Evolutionary conservation across 1,284 basidiomycete species (phyloP), one percentile per base, ranked within the genome.

Genomic region (Cryptococcus sp.): DNA sequence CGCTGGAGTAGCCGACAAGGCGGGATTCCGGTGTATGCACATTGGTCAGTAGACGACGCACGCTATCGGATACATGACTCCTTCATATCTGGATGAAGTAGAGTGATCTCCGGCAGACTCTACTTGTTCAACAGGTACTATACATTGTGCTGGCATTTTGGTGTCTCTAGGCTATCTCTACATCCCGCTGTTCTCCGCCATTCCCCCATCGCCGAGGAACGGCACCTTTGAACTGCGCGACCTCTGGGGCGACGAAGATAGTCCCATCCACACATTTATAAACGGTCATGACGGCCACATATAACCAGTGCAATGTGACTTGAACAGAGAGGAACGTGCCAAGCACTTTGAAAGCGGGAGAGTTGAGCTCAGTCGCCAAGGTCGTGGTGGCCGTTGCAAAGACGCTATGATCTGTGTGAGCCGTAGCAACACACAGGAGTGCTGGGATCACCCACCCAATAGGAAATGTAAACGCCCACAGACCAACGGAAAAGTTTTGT

Each of bases 241-340:
- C 19, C 50, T 72, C 73, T 0, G 81, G 78, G 5, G 81, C 76
- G 37, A 81, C 79, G 59, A 84, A 85, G 5, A 85, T 80, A 2
- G 69, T 67, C 7, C 82, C 80, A 37, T 79, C 74, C 25, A 73
- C 70, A 4, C 77, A 69, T 55, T 78, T 69, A 29, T 74, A 62
- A 4, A 83, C 10, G 1, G 84, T 85, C 56, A 80, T 75, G 13
- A 67, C 54, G 0, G 78, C 79, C 23, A 87, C 80, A 41, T 79
- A 83, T 4, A 81, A 41, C 86, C 87, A 89, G 46, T 87, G 63
- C 10, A 84, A 16, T 7, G 85, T 66, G 0, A 86, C 85, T 5
- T 74, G 78, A 2, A 80, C 74, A 0, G 84, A 81, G 50, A 86
- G 82, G 7, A 84, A 80, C 1, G 84, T 78, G 3, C 85, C 86